Evolutionary conservation across 768 basidiomycete species (phyloP).

Genomic region (Zangia roseola): DNA sequence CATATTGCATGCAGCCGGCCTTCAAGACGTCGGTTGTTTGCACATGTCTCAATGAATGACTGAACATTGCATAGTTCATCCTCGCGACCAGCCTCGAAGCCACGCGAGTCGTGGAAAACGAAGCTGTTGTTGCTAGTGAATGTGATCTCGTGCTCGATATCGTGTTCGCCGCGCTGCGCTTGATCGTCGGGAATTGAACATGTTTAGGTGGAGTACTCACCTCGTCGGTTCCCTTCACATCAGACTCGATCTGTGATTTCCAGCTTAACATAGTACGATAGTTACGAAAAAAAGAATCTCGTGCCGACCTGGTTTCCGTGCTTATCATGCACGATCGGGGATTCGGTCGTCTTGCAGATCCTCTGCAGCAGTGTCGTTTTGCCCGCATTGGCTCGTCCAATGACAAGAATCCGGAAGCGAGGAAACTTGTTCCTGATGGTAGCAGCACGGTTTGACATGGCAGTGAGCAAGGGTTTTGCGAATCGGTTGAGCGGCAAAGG

Average conservation of each 20-base stretch:
- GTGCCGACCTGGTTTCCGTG: conserved; percentile 16
- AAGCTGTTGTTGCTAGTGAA: conserved; percentile 34
- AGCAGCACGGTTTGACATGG: conserved; percentile 2
- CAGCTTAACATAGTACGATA: background rate
- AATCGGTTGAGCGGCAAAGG: too few species aligned
- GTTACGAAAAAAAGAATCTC: background rate
- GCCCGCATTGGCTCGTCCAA: conserved; percentile 41
- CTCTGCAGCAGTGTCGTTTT: conserved; percentile 42
- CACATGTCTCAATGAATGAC: conserved; percentile 30
- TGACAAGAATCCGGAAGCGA: conserved; percentile 39
- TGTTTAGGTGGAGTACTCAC: background rate
- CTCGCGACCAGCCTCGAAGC: conserved; percentile 37
- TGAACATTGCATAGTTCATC: conserved; percentile 30
- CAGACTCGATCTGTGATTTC: background rate
- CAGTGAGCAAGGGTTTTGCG: too few species aligned
- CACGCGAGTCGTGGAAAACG: conserved; percentile 43
- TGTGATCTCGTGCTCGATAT: too few species aligned
- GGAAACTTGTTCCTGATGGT: background rate
- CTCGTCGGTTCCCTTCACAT: background rate
- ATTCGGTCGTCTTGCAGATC: conserved; percentile 36
- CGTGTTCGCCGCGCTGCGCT: conserved; percentile 10
- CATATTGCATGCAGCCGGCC: conserved; percentile 41
- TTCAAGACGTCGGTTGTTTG: conserved; percentile 8
- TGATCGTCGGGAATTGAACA: background rate
- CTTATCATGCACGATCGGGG: conserved; percentile 29